A percentile compares a stretch with the other conserved stretches of the same genome.
These are phyloP conservation scores for Neospora caninum DNA, from an alignment of 169 alveolate genomes.

Conservation along the genomic window DNA sequence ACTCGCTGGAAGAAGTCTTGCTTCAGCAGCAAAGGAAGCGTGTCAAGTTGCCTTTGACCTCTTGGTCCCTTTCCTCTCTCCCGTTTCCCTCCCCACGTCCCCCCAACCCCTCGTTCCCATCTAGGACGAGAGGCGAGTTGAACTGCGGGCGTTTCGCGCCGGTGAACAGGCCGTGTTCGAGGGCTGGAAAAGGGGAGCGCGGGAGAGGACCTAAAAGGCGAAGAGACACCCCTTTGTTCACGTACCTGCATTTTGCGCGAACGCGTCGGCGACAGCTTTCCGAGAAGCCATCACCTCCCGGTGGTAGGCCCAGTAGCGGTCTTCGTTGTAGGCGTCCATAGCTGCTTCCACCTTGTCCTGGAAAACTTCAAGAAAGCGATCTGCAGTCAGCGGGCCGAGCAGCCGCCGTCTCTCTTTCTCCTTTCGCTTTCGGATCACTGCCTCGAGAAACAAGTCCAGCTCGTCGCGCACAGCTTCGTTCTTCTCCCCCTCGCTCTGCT, in stretches of 20 bases:
- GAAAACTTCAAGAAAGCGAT: background rate
- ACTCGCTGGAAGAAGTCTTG: no score
- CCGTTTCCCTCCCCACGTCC: no score
- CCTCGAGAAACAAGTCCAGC: background rate
- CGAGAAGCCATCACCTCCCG: background rate
- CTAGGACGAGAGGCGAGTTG: no score
- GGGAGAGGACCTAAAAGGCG: no score
- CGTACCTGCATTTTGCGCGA: constrained; percentile 1
- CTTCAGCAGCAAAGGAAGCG: no score
- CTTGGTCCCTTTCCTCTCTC: no score
- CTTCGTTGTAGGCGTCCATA: background rate
- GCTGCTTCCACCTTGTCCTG: constrained; percentile 3
- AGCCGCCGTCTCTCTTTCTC: constrained; percentile 17
- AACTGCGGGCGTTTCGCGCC: no score
- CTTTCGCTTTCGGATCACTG: background rate
- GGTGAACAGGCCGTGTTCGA: no score
- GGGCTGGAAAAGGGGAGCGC: no score
- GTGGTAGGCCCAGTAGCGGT: background rate
- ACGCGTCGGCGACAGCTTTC: background rate
- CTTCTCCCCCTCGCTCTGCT: background rate
- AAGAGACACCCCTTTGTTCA: no score
- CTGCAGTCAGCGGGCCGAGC: constrained; percentile 34
- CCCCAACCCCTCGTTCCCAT: no score
- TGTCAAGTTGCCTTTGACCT: no score
- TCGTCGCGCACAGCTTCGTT: background rate